Base-by-base conservation (phyloP, 345 rosid genomes). In the Diplotaxis tenuifolia region DNA sequence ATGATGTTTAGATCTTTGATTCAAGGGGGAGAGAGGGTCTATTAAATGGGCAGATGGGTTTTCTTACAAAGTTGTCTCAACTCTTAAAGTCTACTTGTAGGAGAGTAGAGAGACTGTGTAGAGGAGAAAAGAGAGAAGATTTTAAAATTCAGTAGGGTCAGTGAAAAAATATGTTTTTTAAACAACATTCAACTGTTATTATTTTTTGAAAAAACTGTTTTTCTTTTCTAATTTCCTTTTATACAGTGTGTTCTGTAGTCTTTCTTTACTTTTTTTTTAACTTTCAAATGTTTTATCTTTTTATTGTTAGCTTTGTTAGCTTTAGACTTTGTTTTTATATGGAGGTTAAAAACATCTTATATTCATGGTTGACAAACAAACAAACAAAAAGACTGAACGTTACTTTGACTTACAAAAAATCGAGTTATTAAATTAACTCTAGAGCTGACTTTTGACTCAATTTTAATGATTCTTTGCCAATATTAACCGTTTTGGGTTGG, bases 81-180 rank as follows among this genome's bases (percentile, higher is more conserved):
- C n/a, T n/a, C n/a, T 62, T 53, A 57, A 75, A 75, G 79, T 62
- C 75, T 75, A 69, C 36, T 75, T 6, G 57, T 75, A 38, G 49
- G 74, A 42, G 65, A 69, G 71, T n/a, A 21, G 54, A 16, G 53
- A 47, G 53, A 15, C 53, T 47, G 16, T 9, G 28, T 10, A 58
- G 73, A 61, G 62, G 59, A 71, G 54, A 45, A 36, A 11, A 9
- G 47, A 7, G 60, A 61, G 29, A 34, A 53, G 45, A 59, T 34
- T 40, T 21, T 40, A 32, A 61, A 68, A 2, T 10, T 11, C 15
- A 68, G 63, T 75, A 32, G 71, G 55, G 62, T 75, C 20, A 53
- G 74, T 68, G 68, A 59, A 49, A 21, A 34, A n/a, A n/a, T n/a
- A n/a, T n/a, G n/a, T n/a, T n/a, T 22, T 27, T 29, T 10, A 7